These are phyloP conservation scores for Boletus sp. DNA, from an alignment of 768 basidiomycete species.

Conservation along the genomic window DNA sequence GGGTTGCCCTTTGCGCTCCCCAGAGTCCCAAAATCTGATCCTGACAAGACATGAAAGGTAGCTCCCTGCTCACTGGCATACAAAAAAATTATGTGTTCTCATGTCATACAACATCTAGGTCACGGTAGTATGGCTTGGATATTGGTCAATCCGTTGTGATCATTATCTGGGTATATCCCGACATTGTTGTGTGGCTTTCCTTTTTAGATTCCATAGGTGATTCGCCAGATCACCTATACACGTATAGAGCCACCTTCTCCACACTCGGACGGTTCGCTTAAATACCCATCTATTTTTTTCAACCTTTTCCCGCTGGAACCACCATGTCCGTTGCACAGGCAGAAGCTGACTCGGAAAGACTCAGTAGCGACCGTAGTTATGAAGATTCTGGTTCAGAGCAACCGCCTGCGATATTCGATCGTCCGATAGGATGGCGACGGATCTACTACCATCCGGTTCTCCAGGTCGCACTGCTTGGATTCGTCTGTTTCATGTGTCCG, in stretches of 20 bases:
- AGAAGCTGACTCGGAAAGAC: slow-evolving; percentile 21
- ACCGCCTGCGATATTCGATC: slow-evolving; percentile 35
- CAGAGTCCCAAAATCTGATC: too few species aligned
- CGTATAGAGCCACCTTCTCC: background rate
- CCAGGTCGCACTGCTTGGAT: slow-evolving; percentile 53
- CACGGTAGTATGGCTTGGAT: too few species aligned
- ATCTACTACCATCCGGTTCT: slow-evolving; percentile 50
- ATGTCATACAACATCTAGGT: too few species aligned
- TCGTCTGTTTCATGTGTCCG: slow-evolving; percentile 56
- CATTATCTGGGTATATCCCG: too few species aligned
- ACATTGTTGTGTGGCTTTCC: too few species aligned
- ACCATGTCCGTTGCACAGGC: slow-evolving; percentile 20
- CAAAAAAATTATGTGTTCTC: too few species aligned
- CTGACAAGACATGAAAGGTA: too few species aligned
- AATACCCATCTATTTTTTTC: background rate
- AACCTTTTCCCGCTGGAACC: background rate
- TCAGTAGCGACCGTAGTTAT: slow-evolving; percentile 12
- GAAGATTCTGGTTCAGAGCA: slow-evolving; percentile 19
- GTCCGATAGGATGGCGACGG: slow-evolving; percentile 50
- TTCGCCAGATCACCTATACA: background rate
- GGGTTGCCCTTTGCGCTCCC: too few species aligned
- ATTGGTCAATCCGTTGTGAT: too few species aligned
- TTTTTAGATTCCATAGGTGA: background rate
- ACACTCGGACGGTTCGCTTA: background rate
- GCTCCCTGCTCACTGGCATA: too few species aligned